Percentiles rank a stretch among this genome's conserved stretches.
Conservation (phyloP, 140 eudicot species). For the Flaveria floridana region DNA sequence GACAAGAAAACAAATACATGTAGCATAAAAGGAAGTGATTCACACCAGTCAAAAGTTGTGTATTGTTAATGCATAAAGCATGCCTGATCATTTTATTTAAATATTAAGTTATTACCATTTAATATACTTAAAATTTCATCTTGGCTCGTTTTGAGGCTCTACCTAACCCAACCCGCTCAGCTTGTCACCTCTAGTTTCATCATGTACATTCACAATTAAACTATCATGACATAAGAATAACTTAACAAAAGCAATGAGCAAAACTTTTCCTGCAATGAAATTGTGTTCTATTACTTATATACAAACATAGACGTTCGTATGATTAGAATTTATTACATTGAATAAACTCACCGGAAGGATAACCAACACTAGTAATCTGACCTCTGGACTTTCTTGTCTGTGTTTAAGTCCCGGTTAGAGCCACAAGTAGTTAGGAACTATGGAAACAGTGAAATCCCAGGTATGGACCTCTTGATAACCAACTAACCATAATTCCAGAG, state of each 20-base stretch:
- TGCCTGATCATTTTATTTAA: not conserved
- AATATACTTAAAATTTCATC: not conserved
- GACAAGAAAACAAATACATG: not conserved
- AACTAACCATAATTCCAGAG: slow-evolving; percentile 11
- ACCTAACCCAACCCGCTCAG: not conserved
- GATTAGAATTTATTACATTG: slow-evolving; percentile 23
- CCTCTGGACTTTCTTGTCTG: slow-evolving; percentile 17
- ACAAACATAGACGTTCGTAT: slow-evolving; percentile 32
- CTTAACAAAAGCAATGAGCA: not conserved
- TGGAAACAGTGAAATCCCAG: not conserved
- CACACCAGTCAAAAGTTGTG: not conserved
- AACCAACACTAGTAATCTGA: not conserved
- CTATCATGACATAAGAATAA: slow-evolving; percentile 18
- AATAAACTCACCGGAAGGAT: slow-evolving; percentile 31
- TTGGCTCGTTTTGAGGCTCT: not conserved
- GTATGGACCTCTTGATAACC: not conserved
- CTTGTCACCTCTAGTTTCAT: not conserved
- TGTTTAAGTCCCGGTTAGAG: not conserved
- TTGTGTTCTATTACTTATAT: slow-evolving; percentile 26
- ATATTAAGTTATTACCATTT: not conserved
- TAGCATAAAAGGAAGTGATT: not conserved
- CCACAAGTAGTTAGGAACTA: not conserved
- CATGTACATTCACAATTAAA: not conserved
- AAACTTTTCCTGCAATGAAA: slow-evolving; percentile 18
- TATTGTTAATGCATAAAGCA: not conserved